These are phyloP conservation scores for Mucor ambiguus DNA, from an alignment of 371 early-diverging fungal species.

Conservation along the genomic window DNA sequence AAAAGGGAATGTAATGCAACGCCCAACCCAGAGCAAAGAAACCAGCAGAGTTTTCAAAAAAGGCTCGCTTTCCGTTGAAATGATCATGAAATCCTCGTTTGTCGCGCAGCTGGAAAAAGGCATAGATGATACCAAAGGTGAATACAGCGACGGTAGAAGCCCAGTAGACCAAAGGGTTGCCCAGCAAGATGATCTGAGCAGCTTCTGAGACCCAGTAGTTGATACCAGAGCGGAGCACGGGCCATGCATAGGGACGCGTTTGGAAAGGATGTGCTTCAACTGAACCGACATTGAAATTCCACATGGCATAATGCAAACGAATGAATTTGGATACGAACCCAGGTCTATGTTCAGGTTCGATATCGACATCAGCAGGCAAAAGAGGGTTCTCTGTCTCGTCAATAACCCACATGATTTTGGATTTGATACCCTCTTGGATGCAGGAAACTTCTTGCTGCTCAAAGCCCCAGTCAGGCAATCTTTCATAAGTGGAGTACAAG, in stretches of 20 bases:
- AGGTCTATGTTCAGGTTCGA: slow-evolving; percentile 51
- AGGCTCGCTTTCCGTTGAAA: slow-evolving; percentile 27
- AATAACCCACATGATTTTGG: slow-evolving; percentile 72
- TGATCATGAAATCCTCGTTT: slow-evolving; percentile 74
- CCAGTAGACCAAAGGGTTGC: slow-evolving; percentile 98
- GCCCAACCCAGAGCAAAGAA: slow-evolving; percentile 90
- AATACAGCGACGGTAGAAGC: slow-evolving; percentile 66
- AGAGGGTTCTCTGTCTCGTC: slow-evolving; percentile 50
- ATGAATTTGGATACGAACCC: slow-evolving; percentile 80
- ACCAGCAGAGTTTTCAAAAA: slow-evolving; percentile 69
- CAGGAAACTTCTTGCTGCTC: slow-evolving; percentile 94
- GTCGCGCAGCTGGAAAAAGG: slow-evolving; percentile 63
- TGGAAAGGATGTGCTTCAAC: slow-evolving; percentile 89
- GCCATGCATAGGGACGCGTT: slow-evolving; percentile 85
- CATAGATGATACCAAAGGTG: slow-evolving; percentile 63
- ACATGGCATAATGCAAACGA: slow-evolving; percentile 84
- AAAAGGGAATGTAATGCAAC: slow-evolving; percentile 96
- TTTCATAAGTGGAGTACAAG: slow-evolving; percentile 76
- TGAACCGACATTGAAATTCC: slow-evolving; percentile 78
- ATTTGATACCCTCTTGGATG: slow-evolving; percentile 62
- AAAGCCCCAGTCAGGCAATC: slow-evolving; percentile 98
- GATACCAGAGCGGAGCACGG: slow-evolving; percentile 83
- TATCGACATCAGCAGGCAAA: slow-evolving; percentile 41
- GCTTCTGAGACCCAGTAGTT: slow-evolving; percentile 82
- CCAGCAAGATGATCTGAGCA: slow-evolving; percentile 89